These are phyloP conservation scores for Geotrichum aggregatum DNA, from an alignment of 1,139 yeast species.

Conservation along the genomic window DNA sequence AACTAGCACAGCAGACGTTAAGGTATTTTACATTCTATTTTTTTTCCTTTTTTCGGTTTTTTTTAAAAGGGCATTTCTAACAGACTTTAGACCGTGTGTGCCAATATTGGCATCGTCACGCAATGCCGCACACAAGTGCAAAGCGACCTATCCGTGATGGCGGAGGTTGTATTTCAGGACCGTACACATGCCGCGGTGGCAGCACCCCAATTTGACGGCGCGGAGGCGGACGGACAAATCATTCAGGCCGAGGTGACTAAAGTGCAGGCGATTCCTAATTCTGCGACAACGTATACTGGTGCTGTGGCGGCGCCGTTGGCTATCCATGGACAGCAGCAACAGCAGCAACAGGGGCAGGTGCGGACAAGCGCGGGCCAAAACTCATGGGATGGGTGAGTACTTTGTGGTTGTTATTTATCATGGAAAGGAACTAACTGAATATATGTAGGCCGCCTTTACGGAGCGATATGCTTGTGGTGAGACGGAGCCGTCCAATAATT, in stretches of 20 bases:
- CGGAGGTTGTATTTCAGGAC: constrained; percentile 31
- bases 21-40: constrained; percentile 3
- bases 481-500: constrained; percentile 16
- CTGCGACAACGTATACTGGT: background rate
- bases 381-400: constrained; percentile 12
- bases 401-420: background rate
- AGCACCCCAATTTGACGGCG: constrained; percentile 29
- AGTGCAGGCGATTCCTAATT: constrained; percentile 26
- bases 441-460: constrained; percentile 6
- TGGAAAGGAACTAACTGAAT: background rate
- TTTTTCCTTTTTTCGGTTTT: background rate
- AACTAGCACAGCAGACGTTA: constrained; percentile 32
- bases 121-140: constrained; percentile 28
- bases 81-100: constrained; percentile 25
- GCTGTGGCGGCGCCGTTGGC: background rate
- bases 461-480: constrained; percentile 8
- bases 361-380: background rate
- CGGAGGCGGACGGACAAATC: constrained; percentile 32
- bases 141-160: constrained; percentile 25
- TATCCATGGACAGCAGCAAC: background rate
- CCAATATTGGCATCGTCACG: constrained; percentile 27
- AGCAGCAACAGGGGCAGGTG: background rate
- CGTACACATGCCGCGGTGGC: constrained; percentile 27
- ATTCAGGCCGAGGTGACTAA: constrained; percentile 28
- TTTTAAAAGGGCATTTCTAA: background rate